Base-by-base conservation (phyloP, 495 filamentous ascomycete species). In the Cladorrhinum samala region DNA sequence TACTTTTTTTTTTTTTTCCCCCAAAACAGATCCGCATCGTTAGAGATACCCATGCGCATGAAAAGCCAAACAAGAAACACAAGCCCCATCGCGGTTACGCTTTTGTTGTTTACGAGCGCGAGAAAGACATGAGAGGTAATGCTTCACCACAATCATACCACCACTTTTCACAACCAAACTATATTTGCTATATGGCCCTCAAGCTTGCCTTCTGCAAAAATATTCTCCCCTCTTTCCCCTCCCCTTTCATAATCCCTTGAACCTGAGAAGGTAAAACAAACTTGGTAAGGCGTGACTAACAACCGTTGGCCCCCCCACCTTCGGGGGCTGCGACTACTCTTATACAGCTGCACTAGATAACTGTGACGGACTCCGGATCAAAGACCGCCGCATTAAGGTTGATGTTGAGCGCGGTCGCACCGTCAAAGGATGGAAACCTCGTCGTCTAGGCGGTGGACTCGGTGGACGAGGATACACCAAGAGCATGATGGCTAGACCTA, bases 81-180 rank as follows among this genome's bases (percentile, higher is more conserved):
- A 96, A 94, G 71, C 77, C 83, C 41, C 86, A 93, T 67, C 80
- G 83, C 59, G 93, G 93, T 56, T 98, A 98, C 73, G 93, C 90
- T 53, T 98, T 98, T 68, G 85, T 98, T 60, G 91, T 96, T 44
- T 98, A 91, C 68, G 92, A 97, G 72, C 84, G 89, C 63, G 93
- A 97, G 70, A 91, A 92, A 72, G 93, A 98, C 65, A 96, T 98
- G 94, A 96, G 95, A 86, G 92, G 93, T 96, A 95, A 78, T 72
- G 59, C 45, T 50, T 63, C 63, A 54, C 66, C 65, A 68, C 64
- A 65, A 53, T 56, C 64, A 61, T 62, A 70, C 60, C 65, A 59
- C 61, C 57, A 62, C 62, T 56, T 59, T 62, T 11, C 27, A 33
- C 62, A 68, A 72, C 44, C n/a, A n/a, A n/a, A n/a, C n/a, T n/a